Base-by-base conservation (phyloP, 768 basidiomycete species). In the Suillus ampliporus region DNA sequence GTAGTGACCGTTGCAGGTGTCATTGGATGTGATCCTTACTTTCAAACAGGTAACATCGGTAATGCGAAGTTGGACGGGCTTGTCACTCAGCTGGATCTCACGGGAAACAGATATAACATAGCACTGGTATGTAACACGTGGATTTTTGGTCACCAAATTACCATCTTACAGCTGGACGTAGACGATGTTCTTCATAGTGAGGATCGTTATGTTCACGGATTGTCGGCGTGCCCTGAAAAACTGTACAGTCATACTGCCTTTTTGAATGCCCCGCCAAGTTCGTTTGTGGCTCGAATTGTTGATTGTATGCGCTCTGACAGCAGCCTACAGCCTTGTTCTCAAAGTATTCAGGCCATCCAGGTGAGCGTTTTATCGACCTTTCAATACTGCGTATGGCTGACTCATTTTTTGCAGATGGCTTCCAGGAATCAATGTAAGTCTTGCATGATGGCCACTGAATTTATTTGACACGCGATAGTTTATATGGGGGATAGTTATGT, bases 191-290 rank as follows among this genome's bases (percentile, higher is more conserved):
- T 88, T 88, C 67, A 82, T 89, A 57, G 87, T 88, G 65, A 63
- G 84, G 71, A 13, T 28, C 2, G 10, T 26, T 40, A 19, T 56
- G 17, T 10, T 26, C 5, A 28, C 11, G 13, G 53, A 15, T 3
- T 2, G 17, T 40, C 10, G 5, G 1, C 19, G 26, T 40, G n/a
- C n/a, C 40, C 10, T 56, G 9, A 28, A 19, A 26, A 19, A 13
- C 19, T 23, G 14, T 35, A 31, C 35, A 58, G 59, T 23, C 61
- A 31, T 60, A 76, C 52, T 72, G 72, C 54, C 35, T 75, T 1
- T 88, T 85, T 62, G 89, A 90, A 77, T 86, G 84, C 60, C 88
- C 88, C 0, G 82, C 86, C 40, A 90, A 90, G 87, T 87, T 59
- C 34, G 80, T 68, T 23, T 48, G n/a, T 14, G 4, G 37, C 37